Conservation (phyloP, 345 rosid species). For the Lumnitzera littorea region DNA sequence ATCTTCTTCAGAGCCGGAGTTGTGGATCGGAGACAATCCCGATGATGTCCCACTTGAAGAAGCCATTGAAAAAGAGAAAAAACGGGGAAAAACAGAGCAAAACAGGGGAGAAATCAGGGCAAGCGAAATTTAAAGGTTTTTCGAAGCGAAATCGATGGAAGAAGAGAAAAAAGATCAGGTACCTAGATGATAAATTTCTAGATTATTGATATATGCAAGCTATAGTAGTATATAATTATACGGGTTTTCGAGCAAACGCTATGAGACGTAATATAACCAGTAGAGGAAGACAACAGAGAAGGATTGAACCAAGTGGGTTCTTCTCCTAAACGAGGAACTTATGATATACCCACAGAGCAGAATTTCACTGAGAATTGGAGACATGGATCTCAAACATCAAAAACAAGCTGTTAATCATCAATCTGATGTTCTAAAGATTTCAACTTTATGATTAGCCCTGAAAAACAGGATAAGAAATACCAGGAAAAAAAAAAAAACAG, state of each 20-base stretch:
- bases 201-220: too few species aligned
- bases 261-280: constrained; percentile 96
- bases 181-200: not conserved
- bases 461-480: not conserved
- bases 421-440: constrained; percentile 9
- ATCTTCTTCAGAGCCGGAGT: constrained; percentile 58
- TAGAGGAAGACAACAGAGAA: constrained; percentile 98
- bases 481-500: not conserved
- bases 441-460: not conserved
- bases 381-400: constrained; percentile 94
- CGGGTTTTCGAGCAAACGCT: constrained; percentile 16
- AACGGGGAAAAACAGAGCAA: not conserved
- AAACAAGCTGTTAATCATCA: constrained; percentile 54
- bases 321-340: constrained; percentile 71
- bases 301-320: constrained; percentile 97
- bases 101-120: not conserved
- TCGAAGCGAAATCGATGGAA: not conserved
- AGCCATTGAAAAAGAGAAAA: constrained; percentile 35
- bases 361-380: constrained; percentile 88
- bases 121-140: not conserved
- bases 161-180: not conserved
- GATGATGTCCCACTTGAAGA: constrained; percentile 62
- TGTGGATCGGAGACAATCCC: constrained; percentile 41
- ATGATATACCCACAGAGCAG: constrained; percentile 68
- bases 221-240: not conserved